Base-by-base conservation (phyloP, 2,329 filamentous ascomycete genomes). In the Clonostachys sp. region DNA sequence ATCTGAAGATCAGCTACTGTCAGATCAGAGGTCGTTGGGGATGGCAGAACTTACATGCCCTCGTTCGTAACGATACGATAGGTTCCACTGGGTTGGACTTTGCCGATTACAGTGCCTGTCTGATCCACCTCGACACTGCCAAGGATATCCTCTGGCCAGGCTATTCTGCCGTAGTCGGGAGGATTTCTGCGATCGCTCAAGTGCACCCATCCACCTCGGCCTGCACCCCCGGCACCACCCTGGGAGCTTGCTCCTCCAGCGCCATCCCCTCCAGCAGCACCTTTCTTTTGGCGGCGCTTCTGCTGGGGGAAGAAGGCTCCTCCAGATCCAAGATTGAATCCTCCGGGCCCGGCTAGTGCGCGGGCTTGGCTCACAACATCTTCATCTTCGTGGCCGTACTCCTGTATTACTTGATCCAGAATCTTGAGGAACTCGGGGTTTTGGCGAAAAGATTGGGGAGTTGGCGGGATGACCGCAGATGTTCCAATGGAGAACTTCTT, bases 61-160 rank as follows among this genome's bases (percentile, higher is more conserved):
- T 85, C 76, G 45, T 82, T 81, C 1, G 83, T 86, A 45, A 86
- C 57, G 33, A 85, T 68, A 36, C 83, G 75, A 59, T 85, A 86
- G 5, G 80, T 85, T 13, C 81, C 80, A 51, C 81, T 84, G 2
- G 74, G 68, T 61, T 82, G 74, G 52, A 79, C 78, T 52, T 73
- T 75, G 18, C 80, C 80, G 24, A 83, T 67, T 45, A 86, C 77
- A 30, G 74, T 60, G 0, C 84, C 84, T 7, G 65, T 53, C 2
- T 70, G 72, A 57, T 85, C 73, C 6, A 87, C 83, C 58, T 86
- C 78, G 39, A 87, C 72, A 52, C 83, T 86, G 36, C 83, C 84
- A 46, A 87, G 68, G 36, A 87, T 87, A 57, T 87, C 83, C 56
- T 87, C 83, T 2, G 83, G 83, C 72, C 79, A 86, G 3, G 83